Evolutionary conservation across 1,139 yeast genomes (phyloP), one percentile per base, ranked within the genome.

Genomic region (Hansenula sp.): DNA sequence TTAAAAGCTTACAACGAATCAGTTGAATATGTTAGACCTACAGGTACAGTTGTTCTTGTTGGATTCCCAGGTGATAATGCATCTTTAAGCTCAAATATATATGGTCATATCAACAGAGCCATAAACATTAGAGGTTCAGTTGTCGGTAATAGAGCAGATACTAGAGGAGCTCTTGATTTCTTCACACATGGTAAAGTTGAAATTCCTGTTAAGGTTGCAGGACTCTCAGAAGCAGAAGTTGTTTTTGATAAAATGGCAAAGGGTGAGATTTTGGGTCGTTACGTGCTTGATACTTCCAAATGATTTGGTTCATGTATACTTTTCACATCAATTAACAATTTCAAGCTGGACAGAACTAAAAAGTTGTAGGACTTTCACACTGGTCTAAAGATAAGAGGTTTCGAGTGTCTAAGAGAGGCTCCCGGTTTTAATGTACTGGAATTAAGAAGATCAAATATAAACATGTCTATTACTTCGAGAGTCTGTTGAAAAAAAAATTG

Each of bases 31-130:
- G 36, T 44, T 16, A 43, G 45, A 40, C 47, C 47, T 20, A 34
- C 38, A 14, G 48, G 48, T 3, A 44, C 48, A 1, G 34, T 45
- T 12, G 36, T 45, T 2, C 29, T 45, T 18, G 43, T 45, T 16
- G 48, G 48, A 4, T n/a, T 45, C 6, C 48, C 48, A 21, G 34
- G 36, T 14, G 48, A 41, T 18, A 39, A 37, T 9, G 32, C 46
- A 17, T 37, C 29, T 14, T n/a, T 43, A 7, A 29, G 35, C 14
- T 39, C 45, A 5, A 34, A 29, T 10, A 38, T 45, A 25, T 8
- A 43, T 29, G n/a, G 25, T 3, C 48, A 45, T 25, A 39, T 38
- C 3, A n/a, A 40, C 14, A 37, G 38, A 10, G 41, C 39, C 10
- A 38, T 45, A 32, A 43, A 38, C 35, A 32, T 44, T 21, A 43